Evolutionary conservation across 805 yeast genomes (phyloP).

Genomic region (Cyberlindnera subsufficiens): DNA sequence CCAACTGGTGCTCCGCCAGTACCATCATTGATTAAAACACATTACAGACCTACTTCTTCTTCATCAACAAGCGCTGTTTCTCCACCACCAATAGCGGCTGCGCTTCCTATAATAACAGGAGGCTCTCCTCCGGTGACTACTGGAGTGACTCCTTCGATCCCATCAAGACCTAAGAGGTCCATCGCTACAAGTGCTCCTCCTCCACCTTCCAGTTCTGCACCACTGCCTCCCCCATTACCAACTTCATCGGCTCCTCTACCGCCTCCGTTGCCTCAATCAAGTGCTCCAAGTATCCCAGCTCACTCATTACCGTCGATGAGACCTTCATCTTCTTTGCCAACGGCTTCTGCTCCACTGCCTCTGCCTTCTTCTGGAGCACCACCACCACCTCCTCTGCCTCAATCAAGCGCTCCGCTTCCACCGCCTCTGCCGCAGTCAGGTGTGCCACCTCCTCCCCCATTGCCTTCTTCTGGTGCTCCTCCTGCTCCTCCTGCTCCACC

Average conservation of each 20-base stretch:
- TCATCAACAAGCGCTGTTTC: constrained; percentile 5
- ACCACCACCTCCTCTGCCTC: constrained; percentile 8
- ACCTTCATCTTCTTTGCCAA: constrained; percentile 12
- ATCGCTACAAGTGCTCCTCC: not conserved
- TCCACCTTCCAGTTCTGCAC: not conserved
- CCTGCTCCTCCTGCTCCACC: constrained; percentile 17
- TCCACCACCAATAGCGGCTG: constrained; percentile 16
- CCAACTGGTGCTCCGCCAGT: constrained; percentile 16
- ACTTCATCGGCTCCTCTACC: constrained; percentile 22
- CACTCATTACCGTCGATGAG: constrained; percentile 9
- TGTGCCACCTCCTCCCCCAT: constrained; percentile 7
- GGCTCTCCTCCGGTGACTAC: not conserved
- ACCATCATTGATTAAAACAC: too few relatives aligned
- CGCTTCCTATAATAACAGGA: constrained; percentile 20
- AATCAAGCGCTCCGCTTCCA: constrained; percentile 6
- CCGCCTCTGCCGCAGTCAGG: constrained; percentile 10
- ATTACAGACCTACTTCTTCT: too few relatives aligned
- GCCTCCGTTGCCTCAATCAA: constrained; percentile 14
- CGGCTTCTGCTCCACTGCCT: constrained; percentile 22
- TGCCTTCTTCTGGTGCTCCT: constrained; percentile 20
- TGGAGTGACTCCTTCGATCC: constrained; percentile 9
- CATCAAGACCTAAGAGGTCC: constrained; percentile 18
- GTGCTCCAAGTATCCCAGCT: constrained; percentile 9
- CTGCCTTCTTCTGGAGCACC: constrained; percentile 24
- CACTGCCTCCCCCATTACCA: constrained; percentile 24